Conservation (phyloP, 306 rosid species). For the Casuarina glauca region DNA sequence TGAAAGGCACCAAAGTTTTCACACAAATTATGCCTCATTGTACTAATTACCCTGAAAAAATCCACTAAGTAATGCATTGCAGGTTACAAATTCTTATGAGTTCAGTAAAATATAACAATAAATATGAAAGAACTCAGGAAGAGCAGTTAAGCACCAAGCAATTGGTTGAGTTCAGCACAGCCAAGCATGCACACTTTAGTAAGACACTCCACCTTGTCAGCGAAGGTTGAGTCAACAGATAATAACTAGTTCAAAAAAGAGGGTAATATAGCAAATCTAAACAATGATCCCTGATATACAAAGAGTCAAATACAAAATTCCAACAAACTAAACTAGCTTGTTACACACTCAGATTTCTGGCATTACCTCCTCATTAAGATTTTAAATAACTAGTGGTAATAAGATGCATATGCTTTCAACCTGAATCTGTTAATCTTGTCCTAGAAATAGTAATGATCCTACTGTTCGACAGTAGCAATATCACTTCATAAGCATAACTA, state of each 20-base stretch:
- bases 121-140: not conserved
- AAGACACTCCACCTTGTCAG: not conserved
- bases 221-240: not conserved
- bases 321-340: not conserved
- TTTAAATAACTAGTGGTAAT: not conserved
- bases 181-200: not conserved
- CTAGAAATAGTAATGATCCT: not conserved
- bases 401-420: not conserved
- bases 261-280: not conserved
- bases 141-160: not conserved
- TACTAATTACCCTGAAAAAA: not conserved
- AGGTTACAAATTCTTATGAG: not conserved
- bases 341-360: not conserved
- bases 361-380: not conserved
- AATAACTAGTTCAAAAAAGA: not conserved
- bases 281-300: not conserved
- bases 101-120: not conserved
- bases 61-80: not conserved
- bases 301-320: not conserved
- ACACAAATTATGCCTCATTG: conserved; percentile 7
- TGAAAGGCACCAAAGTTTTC: conserved; percentile 7
- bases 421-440: not conserved
- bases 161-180: not conserved
- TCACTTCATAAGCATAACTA: not conserved
- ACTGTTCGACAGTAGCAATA: not conserved